A percentile compares a stretch with the other conserved stretches of the same genome.
These are phyloP conservation scores for Bruguiera parviflora DNA, from an alignment of 345 rosid species.

Conservation along the genomic window DNA sequence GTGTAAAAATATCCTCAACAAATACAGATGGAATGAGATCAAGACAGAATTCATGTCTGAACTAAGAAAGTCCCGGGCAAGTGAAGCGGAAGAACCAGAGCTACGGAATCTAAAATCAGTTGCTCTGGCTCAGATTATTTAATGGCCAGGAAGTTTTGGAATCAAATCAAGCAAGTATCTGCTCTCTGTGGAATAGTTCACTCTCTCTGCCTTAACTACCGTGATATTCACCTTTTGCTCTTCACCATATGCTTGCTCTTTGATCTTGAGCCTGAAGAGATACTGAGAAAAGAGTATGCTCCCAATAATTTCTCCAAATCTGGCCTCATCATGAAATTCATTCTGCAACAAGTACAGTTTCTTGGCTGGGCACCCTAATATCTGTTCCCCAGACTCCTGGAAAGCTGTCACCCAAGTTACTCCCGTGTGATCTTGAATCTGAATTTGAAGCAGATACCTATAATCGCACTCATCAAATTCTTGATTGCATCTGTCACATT, in stretches of 20 bases:
- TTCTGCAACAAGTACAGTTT: conserved; percentile 61
- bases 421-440: conserved; percentile 87
- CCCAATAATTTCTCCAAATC: conserved; percentile 47
- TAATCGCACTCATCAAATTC: conserved; percentile 85
- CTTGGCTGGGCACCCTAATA: conserved; percentile 68
- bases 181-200: conserved; percentile 61
- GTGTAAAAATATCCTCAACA: neutral
- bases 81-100: neutral
- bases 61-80: neutral
- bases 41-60: neutral
- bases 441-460: conserved; percentile 80
- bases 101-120: conserved; percentile 19
- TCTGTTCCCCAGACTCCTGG: conserved; percentile 83
- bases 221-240: conserved; percentile 82
- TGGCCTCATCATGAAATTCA: conserved; percentile 55
- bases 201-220: conserved; percentile 59
- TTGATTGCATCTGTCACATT: conserved; percentile 84
- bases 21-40: conserved; percentile 7
- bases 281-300: conserved; percentile 54
- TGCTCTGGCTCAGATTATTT: conserved; percentile 13
- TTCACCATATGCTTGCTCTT: conserved; percentile 79
- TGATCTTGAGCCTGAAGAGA: conserved; percentile 72
- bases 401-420: conserved; percentile 82
- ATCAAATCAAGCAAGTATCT: conserved; percentile 56
- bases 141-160: conserved; percentile 20